Conservation (phyloP, 1,284 basidiomycete species). For the Ceratorhiza oryzae-sativae region DNA sequence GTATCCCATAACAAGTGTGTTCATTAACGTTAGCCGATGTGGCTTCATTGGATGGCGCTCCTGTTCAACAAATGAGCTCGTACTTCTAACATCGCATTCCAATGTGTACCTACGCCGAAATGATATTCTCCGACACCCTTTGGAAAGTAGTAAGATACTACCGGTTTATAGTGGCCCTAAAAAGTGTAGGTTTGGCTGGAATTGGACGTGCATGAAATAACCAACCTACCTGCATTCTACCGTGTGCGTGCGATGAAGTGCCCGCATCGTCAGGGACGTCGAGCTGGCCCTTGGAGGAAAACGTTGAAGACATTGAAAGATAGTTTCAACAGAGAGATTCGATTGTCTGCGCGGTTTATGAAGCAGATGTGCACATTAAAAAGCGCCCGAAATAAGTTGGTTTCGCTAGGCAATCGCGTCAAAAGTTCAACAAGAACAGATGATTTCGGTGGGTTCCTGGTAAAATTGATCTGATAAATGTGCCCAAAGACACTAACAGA, state of each 20-base stretch:
- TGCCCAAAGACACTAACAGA: neutral
- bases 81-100: conserved; percentile 5
- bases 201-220: neutral
- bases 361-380: neutral
- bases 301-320: conserved; percentile 45
- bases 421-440: neutral
- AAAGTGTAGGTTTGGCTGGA: neutral
- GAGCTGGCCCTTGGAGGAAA: conserved; percentile 54
- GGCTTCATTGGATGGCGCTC: conserved; percentile 99
- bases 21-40: conserved; percentile 91
- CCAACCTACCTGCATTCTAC: conserved; percentile 48
- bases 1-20: conserved; percentile 94
- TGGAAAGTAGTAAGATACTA: conserved; percentile 96
- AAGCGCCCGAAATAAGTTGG: neutral
- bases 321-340: neutral
- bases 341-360: neutral
- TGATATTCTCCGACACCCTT: conserved; percentile 94
- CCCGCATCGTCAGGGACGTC: conserved; percentile 50
- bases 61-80: conserved; percentile 53
- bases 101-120: conserved; percentile 76
- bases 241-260: conserved; percentile 49
- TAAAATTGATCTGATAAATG: neutral
- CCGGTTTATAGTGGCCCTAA: conserved; percentile 72
- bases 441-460: neutral
- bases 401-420: neutral